Base-by-base conservation (phyloP, 495 filamentous ascomycete species). In the Thermothielavioides terrestris region DNA sequence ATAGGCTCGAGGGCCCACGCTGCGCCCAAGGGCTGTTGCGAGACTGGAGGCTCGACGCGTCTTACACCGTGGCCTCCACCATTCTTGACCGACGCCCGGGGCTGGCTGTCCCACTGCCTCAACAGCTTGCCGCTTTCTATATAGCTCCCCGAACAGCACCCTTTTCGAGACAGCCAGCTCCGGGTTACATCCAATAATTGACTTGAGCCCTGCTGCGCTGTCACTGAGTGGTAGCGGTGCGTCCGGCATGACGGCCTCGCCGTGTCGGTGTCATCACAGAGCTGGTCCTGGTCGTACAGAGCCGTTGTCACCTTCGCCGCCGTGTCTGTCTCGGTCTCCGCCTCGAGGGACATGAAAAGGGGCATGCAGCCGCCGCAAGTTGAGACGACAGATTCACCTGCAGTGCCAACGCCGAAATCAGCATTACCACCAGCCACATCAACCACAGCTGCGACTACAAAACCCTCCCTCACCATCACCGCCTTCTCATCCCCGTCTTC, bases 141-240 rank as follows among this genome's bases (percentile, higher is more conserved):
- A 62, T 62, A 62, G 54, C 56, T 62, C 35, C 59, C 50, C 56
- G 59, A 62, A 55, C 46, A 27, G 28, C 50, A 35, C 54, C 50
- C 25, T 35, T 25, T 12, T 25, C 8, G 17, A 10, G 17, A 26
- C 34, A 23, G 44, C 22, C 44, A 37, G 8, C 21, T 46, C 34
- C 32, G 22, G 20, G 32, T 15, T 20, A 15, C 32, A 32, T 36
- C 32, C 43, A 34, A 46, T 46, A 37, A 22, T 46, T 27, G 20
- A 42, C n/a, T 49, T 18, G 32, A 48, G 37, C 35, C 50, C 26
- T 18, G 9, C 28, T 31, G 35, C 26, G 1, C 21, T 39, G 25
- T 44, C 1, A 15, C 36, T 15, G 22, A 41, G 46, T 37, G 42
- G 32, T 25, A 21, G 41, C 35, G 35, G 49, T 51, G 40, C 40